Conservation (phyloP, 495 filamentous ascomycete genomes). For the Thermothielavioides terrestris region DNA sequence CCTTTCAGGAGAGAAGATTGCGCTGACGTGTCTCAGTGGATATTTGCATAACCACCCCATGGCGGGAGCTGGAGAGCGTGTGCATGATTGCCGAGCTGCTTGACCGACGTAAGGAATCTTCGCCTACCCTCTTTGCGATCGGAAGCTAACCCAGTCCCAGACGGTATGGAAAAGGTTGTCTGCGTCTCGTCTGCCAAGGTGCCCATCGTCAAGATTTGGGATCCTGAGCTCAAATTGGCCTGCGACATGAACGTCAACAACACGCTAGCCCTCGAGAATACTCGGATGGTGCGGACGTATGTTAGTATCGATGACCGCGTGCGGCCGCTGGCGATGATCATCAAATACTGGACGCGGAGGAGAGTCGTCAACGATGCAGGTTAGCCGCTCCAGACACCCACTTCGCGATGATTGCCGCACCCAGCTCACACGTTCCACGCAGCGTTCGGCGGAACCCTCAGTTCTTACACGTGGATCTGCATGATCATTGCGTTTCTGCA, state of each 20-base stretch:
- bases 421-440: conserved; percentile 7
- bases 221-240: conserved; percentile 81
- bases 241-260: conserved; percentile 99
- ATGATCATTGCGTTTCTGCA: conserved; percentile 96
- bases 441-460: conserved; percentile 90
- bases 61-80: conserved; percentile 72
- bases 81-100: conserved; percentile 81
- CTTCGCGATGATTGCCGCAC: background rate
- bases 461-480: conserved; percentile 99
- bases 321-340: conserved; percentile 84
- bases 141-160: conserved; percentile 40
- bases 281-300: conserved; percentile 96
- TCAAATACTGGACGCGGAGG: conserved; percentile 93
- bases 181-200: conserved; percentile 93
- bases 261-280: conserved; percentile 87
- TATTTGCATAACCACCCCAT: conserved; percentile 89
- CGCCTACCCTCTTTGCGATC: background rate
- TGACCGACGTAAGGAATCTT: conserved; percentile 59
- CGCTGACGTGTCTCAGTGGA: conserved; percentile 60
- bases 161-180: conserved; percentile 91
- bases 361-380: conserved; percentile 93
- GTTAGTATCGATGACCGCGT: conserved; percentile 89
- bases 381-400: conserved; percentile 35
- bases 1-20: too few relatives aligned
- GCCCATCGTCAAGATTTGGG: conserved; percentile 98